phyloP scores from a whole-genome alignment of 495 filamentous ascomycete species.

The Staphylotrichum longicolle region DNA sequence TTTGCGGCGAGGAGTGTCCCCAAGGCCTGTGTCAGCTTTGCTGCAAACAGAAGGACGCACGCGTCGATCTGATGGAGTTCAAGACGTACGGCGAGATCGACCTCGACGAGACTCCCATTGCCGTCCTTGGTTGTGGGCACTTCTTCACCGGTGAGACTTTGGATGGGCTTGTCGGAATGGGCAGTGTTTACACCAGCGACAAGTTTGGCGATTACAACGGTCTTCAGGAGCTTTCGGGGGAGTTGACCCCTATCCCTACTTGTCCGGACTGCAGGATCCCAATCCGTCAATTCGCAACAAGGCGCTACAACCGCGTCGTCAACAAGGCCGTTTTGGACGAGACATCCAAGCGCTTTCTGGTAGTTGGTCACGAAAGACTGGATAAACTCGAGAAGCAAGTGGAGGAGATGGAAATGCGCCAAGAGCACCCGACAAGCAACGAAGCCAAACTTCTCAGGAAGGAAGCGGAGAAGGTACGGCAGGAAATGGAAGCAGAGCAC shows the following conservation, averaged over 20 bases:
- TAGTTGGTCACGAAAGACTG: constrained; percentile 21
- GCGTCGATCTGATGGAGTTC: constrained; percentile 34
- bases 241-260: constrained; percentile 24
- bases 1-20: constrained; percentile 63
- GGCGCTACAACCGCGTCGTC: constrained; percentile 33
- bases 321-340: constrained; percentile 37
- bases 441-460: not conserved
- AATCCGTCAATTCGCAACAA: constrained; percentile 31
- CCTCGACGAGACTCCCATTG: constrained; percentile 21
- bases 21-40: constrained; percentile 57
- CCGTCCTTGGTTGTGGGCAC: constrained; percentile 66
- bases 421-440: not conserved
- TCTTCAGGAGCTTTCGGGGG: constrained; percentile 24
- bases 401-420: not conserved
- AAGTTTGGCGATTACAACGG: constrained; percentile 36
- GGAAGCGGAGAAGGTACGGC: not conserved
- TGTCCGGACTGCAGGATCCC: constrained; percentile 31
- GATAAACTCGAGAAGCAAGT: constrained; percentile 18
- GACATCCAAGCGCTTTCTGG: constrained; percentile 32
- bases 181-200: constrained; percentile 55
- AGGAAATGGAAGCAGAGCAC: constrained; percentile 15
- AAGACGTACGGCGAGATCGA: constrained; percentile 25
- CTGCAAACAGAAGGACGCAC: constrained; percentile 32
- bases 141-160: constrained; percentile 60
- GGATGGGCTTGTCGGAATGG: constrained; percentile 65